Conservation (phyloP, 1,139 yeast genomes). For the Yamadazyma spencermartinsiae region DNA sequence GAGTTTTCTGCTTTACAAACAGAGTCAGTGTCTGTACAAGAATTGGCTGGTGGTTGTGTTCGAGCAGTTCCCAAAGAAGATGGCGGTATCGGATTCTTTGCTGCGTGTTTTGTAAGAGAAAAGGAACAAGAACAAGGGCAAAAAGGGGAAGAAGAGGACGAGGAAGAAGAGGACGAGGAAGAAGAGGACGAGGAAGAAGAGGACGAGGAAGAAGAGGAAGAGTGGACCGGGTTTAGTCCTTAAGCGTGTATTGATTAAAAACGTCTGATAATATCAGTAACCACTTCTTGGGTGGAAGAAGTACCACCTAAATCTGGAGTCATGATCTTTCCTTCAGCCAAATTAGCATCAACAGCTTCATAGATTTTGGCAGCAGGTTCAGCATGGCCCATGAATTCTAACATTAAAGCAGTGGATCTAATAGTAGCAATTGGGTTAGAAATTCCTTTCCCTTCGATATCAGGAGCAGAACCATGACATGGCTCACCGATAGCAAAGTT, state of each 20-base stretch:
- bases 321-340: conserved; percentile 73
- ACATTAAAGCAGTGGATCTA: conserved; percentile 95
- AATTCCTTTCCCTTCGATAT: conserved; percentile 91
- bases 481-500: conserved; percentile 97
- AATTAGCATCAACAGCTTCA: conserved; percentile 91
- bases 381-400: conserved; percentile 91
- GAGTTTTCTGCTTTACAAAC: conserved; percentile 59
- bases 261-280: conserved; percentile 68
- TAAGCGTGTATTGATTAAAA: conserved; percentile 9
- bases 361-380: conserved; percentile 91
- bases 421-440: conserved; percentile 97
- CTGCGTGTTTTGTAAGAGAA: conserved; percentile 67
- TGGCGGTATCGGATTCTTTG: conserved; percentile 97
- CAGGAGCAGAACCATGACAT: conserved; percentile 99
- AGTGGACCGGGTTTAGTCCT: conserved; percentile 19
- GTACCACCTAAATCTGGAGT: conserved; percentile 96
- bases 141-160: conserved; percentile 5
- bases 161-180: conserved; percentile 14
- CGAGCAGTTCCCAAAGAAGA: conserved; percentile 83
- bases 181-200: conserved; percentile 5
- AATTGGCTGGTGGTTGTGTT: conserved; percentile 81
- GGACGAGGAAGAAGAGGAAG: conserved; percentile 13
- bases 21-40: conserved; percentile 43
- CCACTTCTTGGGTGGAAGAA: conserved; percentile 81
- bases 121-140: conserved; percentile 22